Percentiles rank a stretch among this genome's conserved stretches.
Evolutionary conservation across 2,329 filamentous ascomycete genomes (phyloP).

Genomic region (Emmonsiellopsis sp.): DNA sequence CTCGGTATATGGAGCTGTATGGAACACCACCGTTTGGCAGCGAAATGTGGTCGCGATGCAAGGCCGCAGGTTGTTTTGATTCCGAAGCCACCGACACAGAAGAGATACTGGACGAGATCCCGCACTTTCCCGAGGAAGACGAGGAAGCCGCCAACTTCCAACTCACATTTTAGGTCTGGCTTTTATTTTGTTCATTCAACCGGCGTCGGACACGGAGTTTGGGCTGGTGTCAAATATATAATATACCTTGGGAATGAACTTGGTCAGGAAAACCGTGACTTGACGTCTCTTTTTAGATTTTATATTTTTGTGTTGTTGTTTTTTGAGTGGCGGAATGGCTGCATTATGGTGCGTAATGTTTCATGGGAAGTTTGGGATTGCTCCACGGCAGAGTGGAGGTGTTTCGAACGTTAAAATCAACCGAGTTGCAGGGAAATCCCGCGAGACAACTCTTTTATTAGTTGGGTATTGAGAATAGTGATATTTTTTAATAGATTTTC

Average conservation of each 20-base stretch:
- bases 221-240: background rate
- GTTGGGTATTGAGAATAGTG: too few species aligned
- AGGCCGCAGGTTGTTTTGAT: conserved; percentile 30
- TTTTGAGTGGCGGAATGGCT: background rate
- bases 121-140: conserved; percentile 26
- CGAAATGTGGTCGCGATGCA: conserved; percentile 36
- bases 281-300: too few species aligned
- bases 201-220: background rate
- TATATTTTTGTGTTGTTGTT: too few species aligned
- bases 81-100: conserved; percentile 15
- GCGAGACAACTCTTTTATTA: background rate
- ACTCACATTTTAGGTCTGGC: conserved; percentile 20
- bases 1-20: conserved; percentile 35
- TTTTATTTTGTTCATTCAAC: background rate
- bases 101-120: conserved; percentile 18
- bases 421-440: background rate
- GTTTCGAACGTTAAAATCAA: too few species aligned
- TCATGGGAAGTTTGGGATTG: background rate
- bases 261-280: too few species aligned
- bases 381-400: background rate
- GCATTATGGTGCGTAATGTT: background rate
- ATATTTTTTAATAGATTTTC: too few species aligned
- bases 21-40: conserved; percentile 33
- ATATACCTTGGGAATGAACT: too few species aligned
- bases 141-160: conserved; percentile 33